phyloP scores from a whole-genome alignment of 768 basidiomycete species.

The Boletus subcaerulescens region DNA sequence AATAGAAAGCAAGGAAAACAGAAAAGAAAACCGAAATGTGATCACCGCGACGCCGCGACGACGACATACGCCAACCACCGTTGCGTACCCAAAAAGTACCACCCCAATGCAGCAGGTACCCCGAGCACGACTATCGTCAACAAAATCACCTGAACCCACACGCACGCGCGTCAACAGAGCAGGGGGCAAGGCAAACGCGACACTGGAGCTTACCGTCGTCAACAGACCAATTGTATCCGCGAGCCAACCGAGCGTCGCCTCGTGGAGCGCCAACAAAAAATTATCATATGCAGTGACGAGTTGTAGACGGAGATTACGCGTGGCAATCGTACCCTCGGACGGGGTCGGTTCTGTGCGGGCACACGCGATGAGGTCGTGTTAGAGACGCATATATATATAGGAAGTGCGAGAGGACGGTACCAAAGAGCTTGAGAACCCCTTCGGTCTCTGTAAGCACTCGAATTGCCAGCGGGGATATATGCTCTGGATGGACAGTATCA shows the following conservation, averaged over 20 bases:
- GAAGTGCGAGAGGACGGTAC: constrained; percentile 2
- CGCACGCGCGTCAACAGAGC: neutral
- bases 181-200: no score
- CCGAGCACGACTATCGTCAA: constrained; percentile 16
- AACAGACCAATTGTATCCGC: constrained; percentile 20
- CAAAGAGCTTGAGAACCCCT: constrained; percentile 29
- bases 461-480: constrained; percentile 26
- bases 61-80: constrained; percentile 13
- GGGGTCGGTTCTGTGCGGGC: constrained; percentile 25
- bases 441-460: constrained; percentile 24
- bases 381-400: no score
- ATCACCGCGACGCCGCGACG: constrained; percentile 3
- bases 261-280: constrained; percentile 8
- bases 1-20: no score
- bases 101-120: constrained; percentile 17
- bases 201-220: constrained; percentile 5
- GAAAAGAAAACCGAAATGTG: no score
- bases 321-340: constrained; percentile 17
- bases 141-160: constrained; percentile 14
- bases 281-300: constrained; percentile 24
- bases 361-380: neutral
- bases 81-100: constrained; percentile 13
- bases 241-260: constrained; percentile 27
- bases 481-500: constrained; percentile 22
- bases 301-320: constrained; percentile 23